Base-by-base conservation (phyloP, 148 eudicot species). In the Fallopia convolvulus region DNA sequence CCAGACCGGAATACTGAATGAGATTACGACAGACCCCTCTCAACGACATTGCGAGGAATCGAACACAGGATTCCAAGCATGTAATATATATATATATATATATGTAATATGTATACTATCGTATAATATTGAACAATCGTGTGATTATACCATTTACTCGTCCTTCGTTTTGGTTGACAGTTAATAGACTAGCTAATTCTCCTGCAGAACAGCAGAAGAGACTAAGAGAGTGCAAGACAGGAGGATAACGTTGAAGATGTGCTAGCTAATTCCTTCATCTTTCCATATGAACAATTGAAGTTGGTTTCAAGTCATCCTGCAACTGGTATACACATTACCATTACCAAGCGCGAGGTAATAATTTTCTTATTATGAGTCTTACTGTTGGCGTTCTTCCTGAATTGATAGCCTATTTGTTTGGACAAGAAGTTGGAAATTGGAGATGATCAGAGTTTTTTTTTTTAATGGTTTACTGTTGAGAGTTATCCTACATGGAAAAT, bases 271-370 rank as follows among this genome's bases (percentile, higher is more conserved):
- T 11, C 70, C 60, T 26, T 80, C 74, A 82, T 80, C 44, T 82
- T 81, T 58, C 85, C 85, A 63, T 86, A 86, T 52, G 88, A 86
- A 60, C 79, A 81, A 49, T 23, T 83, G 73, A 82, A 72, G 66
- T 81, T 81, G 80, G 75, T 74, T 72, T 83, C 88, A 12, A 74
- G 49, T 44, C 79, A 86, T 40, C 88, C 86, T 39, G 82, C 77
- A 65, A 79, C 81, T 5, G 83, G 36, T 36, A 83, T 85, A 76
- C 86, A 85, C 75, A 66, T 80, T 65, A 86, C 86, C 70, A 86
- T 80, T 65, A 86, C 86, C 70, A 86, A 80, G 80, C 85, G 86
- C 32, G 86, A 86, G 88, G 88, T 86, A 82, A 39, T n/a, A 33
- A 30, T 56, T 63, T 63, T 8, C 1, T 15, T 26, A 26, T 26